Base-by-base conservation (phyloP, 495 filamentous ascomycete species). In the Chaetomium cochliodes region DNA sequence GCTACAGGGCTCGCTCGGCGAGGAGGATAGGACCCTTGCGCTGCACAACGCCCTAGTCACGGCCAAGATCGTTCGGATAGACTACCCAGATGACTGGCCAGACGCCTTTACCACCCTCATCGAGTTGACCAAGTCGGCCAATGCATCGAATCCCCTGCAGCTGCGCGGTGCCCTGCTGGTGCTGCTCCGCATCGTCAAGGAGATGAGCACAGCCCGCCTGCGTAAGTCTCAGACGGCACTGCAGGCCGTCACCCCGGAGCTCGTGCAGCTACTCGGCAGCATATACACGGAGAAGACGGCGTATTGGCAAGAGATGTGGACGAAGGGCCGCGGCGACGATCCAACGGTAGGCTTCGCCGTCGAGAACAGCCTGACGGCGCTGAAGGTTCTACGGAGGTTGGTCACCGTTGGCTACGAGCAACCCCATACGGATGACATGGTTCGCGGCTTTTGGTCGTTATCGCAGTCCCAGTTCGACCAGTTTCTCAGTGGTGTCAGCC, bases 21-120 rank as follows among this genome's bases (percentile, higher is more conserved):
- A 98, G 72, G 84, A 86, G 2, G 86, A 90, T 46, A 82, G 79
- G 52, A 83, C 85, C 25, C 82, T 98, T 9, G 91, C 91, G 23
- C 74, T 92, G 42, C 91, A 97, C 69, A 96, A 96, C 77, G 89
- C 93, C 11, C 81, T 98, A 56, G 86, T 92, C 61, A 81, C 92
- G 52, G 89, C 92, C 11, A 98, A 96, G 75, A 88, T 98, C 39
- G 84, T 92, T 50, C 83, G 94, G 22, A 88, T 90, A 71, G 94
- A 97, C 69, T 98, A 90, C 74, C 94, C 94, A 4, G 78, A 82
- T 55, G 90, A 93, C 22, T 98, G 94, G 91, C 80, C 84, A 3
- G 81, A 86, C 33, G 81, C 82, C 47, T 73, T 88, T n/a, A 74
- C 78, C 22, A 77, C 73, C 12, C 77, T 96, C 25, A 86, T 89